These are phyloP conservation scores for Amphirosellinia nigrospora DNA, from an alignment of 495 filamentous ascomycete species.

Conservation along the genomic window DNA sequence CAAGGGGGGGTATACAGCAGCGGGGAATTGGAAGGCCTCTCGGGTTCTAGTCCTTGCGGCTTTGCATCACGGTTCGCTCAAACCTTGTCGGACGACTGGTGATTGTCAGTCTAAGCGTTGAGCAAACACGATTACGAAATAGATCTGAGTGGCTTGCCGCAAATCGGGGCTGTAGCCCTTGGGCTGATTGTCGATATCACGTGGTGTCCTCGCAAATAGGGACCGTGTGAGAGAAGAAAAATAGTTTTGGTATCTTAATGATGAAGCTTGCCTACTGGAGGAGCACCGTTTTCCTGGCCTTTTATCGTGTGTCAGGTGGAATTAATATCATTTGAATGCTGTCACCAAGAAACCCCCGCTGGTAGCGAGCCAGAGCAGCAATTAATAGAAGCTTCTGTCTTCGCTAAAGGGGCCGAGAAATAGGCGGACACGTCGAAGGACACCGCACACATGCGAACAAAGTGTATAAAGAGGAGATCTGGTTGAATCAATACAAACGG, in stretches of 20 bases:
- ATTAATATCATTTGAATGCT: slow-evolving; percentile 23
- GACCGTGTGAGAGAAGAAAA: neutral
- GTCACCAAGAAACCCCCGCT: neutral
- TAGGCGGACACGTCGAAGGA: neutral
- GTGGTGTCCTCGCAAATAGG: neutral
- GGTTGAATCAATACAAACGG: neutral
- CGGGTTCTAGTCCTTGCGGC: neutral
- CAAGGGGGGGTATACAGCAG: slow-evolving; percentile 17
- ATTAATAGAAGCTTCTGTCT: slow-evolving; percentile 15
- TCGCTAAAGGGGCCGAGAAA: neutral
- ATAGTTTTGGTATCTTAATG: slow-evolving; percentile 29
- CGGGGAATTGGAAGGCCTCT: neutral
- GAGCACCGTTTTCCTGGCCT: neutral
- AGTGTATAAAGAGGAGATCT: neutral
- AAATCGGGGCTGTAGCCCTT: neutral
- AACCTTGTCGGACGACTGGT: slow-evolving; percentile 7
- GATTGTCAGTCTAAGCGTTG: slow-evolving; percentile 16
- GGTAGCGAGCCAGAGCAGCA: neutral
- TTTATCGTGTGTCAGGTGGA: slow-evolving; percentile 8
- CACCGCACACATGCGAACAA: neutral
- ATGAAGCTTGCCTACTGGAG: slow-evolving; percentile 20
- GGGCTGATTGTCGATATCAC: slow-evolving; percentile 3
- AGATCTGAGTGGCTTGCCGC: slow-evolving; percentile 21
- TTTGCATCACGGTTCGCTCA: slow-evolving; percentile 7
- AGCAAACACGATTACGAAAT: slow-evolving; percentile 21